Evolutionary conservation across 805 yeast species (phyloP), one percentile per base, ranked within the genome.

Genomic region (Candida sanyiensis): DNA sequence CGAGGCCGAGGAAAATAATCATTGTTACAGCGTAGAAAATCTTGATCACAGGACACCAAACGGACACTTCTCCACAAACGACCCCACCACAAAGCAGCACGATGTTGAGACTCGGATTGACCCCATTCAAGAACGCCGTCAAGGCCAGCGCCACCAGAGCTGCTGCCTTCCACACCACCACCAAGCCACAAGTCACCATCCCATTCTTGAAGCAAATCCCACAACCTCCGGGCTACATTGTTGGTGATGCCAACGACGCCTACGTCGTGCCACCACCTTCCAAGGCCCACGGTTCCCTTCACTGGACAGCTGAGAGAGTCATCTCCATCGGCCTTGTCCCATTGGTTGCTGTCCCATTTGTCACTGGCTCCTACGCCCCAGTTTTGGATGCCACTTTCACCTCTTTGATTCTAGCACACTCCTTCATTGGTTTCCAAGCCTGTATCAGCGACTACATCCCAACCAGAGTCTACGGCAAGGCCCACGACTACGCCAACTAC

Each of bases 391-490:
- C 94, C 6, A 55, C 77, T 1, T 72, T 87, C 49, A 75, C 85
- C 18, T 63, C 80, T 21, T 64, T 80, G 25, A 61, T 87, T 37
- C 63, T 90, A 51, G 73, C 80, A 43, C 97, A 93, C 66, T 72
- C 83, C 40, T 86, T 82, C 62, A 75, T 83, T 51, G 98, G 97
- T 10, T 76, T 93, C 64, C 83, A 83, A 62, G 71, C 94, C 33
- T 90, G 97, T 69, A 88, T 93, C 55, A 80, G 80, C 43, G 98
- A 90, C 64, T 93, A 90, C 66, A 81, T 90, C 40, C 97, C 96
- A 29, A 64, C 69, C 57, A 75, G 98, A 60, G 85, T 80, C 18
- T 93, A 81, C 62, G 96, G 96, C 26, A 61, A 69, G 29, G 76
- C 84, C 72, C 82, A 86, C 64, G 70, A 71, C 45, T 65, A 73